phyloP scores from a whole-genome alignment of 2,329 filamentous ascomycete species.

The Tolypocladium album region DNA sequence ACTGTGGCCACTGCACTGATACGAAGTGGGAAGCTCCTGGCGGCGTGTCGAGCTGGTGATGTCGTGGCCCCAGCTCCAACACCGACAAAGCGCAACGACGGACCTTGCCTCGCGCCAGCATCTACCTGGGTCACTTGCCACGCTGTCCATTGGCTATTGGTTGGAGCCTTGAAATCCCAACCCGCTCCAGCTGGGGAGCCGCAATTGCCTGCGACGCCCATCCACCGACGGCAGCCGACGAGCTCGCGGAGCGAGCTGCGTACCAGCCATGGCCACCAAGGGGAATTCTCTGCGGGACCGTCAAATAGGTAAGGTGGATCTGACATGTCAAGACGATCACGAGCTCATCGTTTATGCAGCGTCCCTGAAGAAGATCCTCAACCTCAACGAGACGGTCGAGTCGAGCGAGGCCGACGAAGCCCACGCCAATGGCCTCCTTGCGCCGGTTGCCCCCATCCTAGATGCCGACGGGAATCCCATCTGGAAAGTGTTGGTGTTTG shows the following conservation, averaged over 20 bases:
- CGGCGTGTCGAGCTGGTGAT: constrained; percentile 3
- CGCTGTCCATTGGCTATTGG: neutral
- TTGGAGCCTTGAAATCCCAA: neutral
- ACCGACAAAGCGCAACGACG: neutral
- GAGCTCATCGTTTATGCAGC: constrained; percentile 35
- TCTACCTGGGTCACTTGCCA: neutral
- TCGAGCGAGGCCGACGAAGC: constrained; percentile 51
- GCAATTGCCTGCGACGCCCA: neutral
- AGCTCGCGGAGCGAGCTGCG: constrained; percentile 2
- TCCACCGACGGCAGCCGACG: neutral
- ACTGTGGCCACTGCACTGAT: constrained; percentile 2
- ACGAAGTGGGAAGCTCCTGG: constrained; percentile 1
- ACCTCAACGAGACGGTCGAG: constrained; percentile 69
- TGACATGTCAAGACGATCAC: neutral
- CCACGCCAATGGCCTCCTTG: constrained; percentile 51
- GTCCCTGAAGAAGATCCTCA: constrained; percentile 90
- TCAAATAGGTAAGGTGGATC: constrained; percentile 29
- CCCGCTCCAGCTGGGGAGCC: constrained; percentile 1
- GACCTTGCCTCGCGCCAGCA: neutral
- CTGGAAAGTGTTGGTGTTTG: constrained; percentile 97
- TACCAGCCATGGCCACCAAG: constrained; percentile 31
- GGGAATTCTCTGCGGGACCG: constrained; percentile 37
- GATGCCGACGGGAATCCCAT: constrained; percentile 84
- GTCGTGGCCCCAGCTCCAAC: constrained; percentile 9
- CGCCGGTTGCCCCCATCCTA: constrained; percentile 67